Base-by-base conservation (phyloP, 352 stramenopile species). In the Pythium guiyangense region DNA sequence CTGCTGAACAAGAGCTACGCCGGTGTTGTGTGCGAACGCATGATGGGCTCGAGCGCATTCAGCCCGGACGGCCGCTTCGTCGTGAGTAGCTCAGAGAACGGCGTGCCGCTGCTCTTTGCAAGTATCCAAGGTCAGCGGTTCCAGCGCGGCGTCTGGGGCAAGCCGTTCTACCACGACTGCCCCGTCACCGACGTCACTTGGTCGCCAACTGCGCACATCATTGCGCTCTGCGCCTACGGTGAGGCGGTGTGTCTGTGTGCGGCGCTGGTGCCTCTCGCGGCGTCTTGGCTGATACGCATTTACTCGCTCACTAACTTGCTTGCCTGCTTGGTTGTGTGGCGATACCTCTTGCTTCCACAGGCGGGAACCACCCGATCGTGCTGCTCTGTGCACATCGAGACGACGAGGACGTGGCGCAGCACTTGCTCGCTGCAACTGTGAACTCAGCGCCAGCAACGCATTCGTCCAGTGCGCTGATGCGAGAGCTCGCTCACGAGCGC, bases 1-100 rank as follows among this genome's bases (percentile, higher is more conserved):
- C 55, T 90, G 29, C 64, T 91, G 10, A 84, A 89, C 68, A 90
- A 86, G 49, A 82, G 64, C 53, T 89, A 89, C 57, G 47, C 63
- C 2, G 77, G 80, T 11, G 56, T 90, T 3, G 50, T 52, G 22
- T 87, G 73, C 39, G 62, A 87, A 47, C 63, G 69, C 4, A 57
- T 82, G 27, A 56, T 87, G 1, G 56, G 81, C 20, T 73, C 77
- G 57, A 82, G 73, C 29, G 47, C 46, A 0, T 90, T 89, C 57
- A 90, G 77, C 47, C 71, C 80, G 0, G 80, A 93, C 56, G 83
- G 80, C 0, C 81, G 78, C 29, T 73, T 79, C 48, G 77, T 89
- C 9, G 70, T 77, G 15, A 82, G 69, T 37, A 77, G 78, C 0
- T 86, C 79, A 0, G 79, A 92, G 56, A 79, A 88, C 40, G 82